Base-by-base conservation (phyloP, 2,329 filamentous ascomycete genomes). In the Ceratocystis harringtonii region DNA sequence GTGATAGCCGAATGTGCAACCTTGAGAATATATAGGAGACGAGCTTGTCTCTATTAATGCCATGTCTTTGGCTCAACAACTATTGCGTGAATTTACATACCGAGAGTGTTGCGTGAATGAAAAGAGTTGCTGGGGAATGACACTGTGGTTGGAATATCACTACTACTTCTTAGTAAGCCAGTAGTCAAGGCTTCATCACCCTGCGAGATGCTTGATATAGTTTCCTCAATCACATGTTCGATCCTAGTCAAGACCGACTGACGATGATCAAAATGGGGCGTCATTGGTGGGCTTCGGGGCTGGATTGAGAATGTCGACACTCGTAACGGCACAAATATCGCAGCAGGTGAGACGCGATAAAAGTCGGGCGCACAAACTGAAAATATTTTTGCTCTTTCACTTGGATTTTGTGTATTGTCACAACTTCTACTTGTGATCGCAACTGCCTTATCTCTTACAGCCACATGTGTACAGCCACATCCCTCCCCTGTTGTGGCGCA, bases 1-100 rank as follows among this genome's bases (percentile, higher is more conserved):
- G 81, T 74, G 1, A 87, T 74, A 2, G 84, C 82, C 69, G 83
- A 79, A 68, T 85, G 84, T 0, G 81, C 79, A 1, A 85, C 69
- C 69, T 85, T 80, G 10, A 88, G 75, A 60, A 87, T 81, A 7
- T 80, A 76, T 36, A 87, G 73, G 5, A 86, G 70, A 4, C 80
- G 79, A 44, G 80, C 84, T 87, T 62, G 3, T 30, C 1, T 3
- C 25, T 41, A 57, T 50, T 17, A 67, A 45, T n/a, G 36, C 3
- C 3, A 41, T 41, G 12, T 12, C 36, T 12, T 41, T 5, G 8
- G 15, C 4, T 52, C 10, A 52, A 15, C 19, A 52, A 2, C 45
- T 19, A 22, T 22, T 52, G 25, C 2, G 48, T 57, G 5, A 25
- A 6, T 22, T 5, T 12, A 22, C 44, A 30, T 63, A 63, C 61